phyloP scores from a whole-genome alignment of 306 rosid species.

The Lathyrus oleraceus region DNA sequence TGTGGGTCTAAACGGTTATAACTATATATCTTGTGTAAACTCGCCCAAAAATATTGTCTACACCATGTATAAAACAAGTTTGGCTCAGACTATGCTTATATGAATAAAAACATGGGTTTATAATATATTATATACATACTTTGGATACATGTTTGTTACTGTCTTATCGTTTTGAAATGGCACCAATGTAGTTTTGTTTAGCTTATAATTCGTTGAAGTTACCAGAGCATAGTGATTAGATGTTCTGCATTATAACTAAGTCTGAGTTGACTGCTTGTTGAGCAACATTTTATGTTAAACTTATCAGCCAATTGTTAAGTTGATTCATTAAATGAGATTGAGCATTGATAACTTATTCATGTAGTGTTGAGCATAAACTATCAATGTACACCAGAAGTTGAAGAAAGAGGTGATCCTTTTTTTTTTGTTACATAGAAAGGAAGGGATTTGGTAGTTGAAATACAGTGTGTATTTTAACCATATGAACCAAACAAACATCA shows the following conservation, averaged over 20 bases:
- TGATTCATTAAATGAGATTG: background rate
- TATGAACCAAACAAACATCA: no score
- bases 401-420: no score
- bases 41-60: background rate
- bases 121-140: background rate
- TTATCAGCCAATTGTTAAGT: background rate
- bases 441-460: no score
- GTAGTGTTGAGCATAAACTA: background rate
- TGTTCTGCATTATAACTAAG: background rate
- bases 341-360: background rate
- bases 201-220: background rate
- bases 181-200: background rate
- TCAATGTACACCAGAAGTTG: background rate
- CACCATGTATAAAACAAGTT: conserved; percentile 31
- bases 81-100: conserved; percentile 13
- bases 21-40: conserved; percentile 30
- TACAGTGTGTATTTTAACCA: no score
- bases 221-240: background rate
- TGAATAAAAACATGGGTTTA: conserved; percentile 22
- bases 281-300: background rate
- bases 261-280: background rate
- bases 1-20: conserved; percentile 2
- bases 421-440: no score
- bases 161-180: background rate
- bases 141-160: background rate